phyloP scores from a whole-genome alignment of 306 rosid genomes.

The Prunus padus region DNA sequence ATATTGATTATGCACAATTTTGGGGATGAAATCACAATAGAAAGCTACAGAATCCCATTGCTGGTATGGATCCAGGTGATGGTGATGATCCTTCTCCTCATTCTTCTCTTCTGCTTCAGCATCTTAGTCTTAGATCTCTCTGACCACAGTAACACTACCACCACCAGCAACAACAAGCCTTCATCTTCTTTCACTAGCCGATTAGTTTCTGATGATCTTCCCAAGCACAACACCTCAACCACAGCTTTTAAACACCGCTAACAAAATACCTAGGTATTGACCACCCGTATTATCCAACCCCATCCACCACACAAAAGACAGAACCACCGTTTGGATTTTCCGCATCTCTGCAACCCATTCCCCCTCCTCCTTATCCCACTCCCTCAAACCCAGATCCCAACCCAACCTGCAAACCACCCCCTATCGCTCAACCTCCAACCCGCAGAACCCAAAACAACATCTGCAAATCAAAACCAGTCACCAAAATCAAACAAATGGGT shows the following conservation, averaged over 20 bases:
- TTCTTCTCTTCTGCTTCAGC: constrained; percentile 49
- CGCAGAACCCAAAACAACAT: no score
- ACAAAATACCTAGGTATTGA: constrained; percentile 54
- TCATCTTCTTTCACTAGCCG: constrained; percentile 41
- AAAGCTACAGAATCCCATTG: constrained; percentile 61
- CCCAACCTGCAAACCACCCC: no score
- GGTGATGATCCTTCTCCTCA: constrained; percentile 61
- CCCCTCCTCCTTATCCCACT: no score
- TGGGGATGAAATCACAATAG: constrained; percentile 49
- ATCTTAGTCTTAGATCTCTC: constrained; percentile 42
- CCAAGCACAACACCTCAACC: constrained; percentile 22
- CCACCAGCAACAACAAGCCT: constrained; percentile 6
- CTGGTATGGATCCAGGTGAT: constrained; percentile 71
- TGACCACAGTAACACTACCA: not conserved
- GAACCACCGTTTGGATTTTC: no score
- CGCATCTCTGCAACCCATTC: no score
- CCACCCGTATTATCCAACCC: no score
- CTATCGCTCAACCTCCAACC: no score
- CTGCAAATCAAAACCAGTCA: no score
- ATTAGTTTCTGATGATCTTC: constrained; percentile 21
- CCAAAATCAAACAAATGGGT: no score
- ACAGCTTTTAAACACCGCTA: constrained; percentile 21
- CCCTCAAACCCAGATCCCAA: no score
- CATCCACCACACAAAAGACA: no score
- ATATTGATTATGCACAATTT: constrained; percentile 53